Evolutionary conservation across 2,329 filamentous ascomycete species (phyloP), one percentile per base, ranked within the genome.

Genomic region (Curvularia lunata): DNA sequence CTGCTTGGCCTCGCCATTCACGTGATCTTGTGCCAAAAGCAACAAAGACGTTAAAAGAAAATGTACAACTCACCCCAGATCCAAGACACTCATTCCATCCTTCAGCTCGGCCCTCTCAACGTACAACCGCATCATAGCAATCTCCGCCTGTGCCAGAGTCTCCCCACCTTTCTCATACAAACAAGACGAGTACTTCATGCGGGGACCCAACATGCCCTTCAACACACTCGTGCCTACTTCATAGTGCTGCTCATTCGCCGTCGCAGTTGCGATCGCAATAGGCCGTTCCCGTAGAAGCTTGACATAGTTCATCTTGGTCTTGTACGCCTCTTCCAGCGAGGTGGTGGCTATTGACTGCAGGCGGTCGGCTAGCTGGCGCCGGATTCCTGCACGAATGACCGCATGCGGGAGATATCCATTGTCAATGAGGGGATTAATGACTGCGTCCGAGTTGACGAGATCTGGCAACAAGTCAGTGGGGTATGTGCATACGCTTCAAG

Each of bases 171-270:
- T 86, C 4, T 84, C 83, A 72, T 91, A 91, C 68, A 89, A 77
- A 71, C 85, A 88, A 62, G 80, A 83, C n/a, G 84, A 87, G 73
- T 90, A 91, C 81, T 91, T 91, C 87, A 91, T 90, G 53, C 87
- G 79, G 4, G 86, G 86, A 0, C 88, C 88, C 12, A 91, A 77
- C 72, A 83, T 86, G 27, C 82, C 84, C 27, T 78, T 75, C 40
- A 91, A 74, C 23, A 90, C 84, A 3, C 85, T 85, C 0, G 88
- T 89, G 38, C 86, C 86, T 40, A 91, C 88, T 76, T 91, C 88
- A 69, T 91, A 91, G 75, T 91, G 88, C 80, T 91, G 88, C 66
- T 84, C 78, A 71, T 91, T 90, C 21, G 88, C 88, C 2, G 82
- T 78, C 3, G 80, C 82, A 0, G 87, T 89, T 72, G 88, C 85